Evolutionary conservation across 108 stramenopile species (phyloP), one percentile per base, ranked within the genome.

Genomic region (Fistulifera solaris): DNA sequence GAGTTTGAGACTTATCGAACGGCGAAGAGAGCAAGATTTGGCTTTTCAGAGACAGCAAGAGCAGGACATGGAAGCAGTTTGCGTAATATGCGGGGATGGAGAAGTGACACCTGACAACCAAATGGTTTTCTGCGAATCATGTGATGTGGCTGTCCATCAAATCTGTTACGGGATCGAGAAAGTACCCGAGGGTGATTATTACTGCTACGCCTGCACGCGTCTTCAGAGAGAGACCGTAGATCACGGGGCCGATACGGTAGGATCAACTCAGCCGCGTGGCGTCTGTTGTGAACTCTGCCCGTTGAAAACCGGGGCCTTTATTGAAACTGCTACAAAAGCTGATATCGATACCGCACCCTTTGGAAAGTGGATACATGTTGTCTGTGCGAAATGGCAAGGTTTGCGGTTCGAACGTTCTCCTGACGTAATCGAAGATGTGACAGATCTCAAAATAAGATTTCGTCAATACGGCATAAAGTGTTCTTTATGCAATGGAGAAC

Each of bases 71-170:
- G 79, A 93, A 55, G 91, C 91, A 6, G 83, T 85, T 21, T 93
- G 91, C 65, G 76, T 72, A 16, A 79, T 93, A 27, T 93, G 91
- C 58, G 62, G 68, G 31, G 91, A 93, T 63, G 91, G 91, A 16
- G 91, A 93, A 64, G 85, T 88, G 15, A 82, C 82, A 0, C 80
- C 77, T 8, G 82, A 93, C 10, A 94, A 94, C 56, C 87, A 88
- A 65, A 94, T 94, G 56, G 58, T 94, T 1, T 94, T 94, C 59
- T 94, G 93, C 44, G 93, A 94, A 40, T 67, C 83, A 10, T 94
- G 93, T 63, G 80, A 94, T 67, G 84, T 87, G 0, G 76, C 88
- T 17, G 80, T 94, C 23, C 93, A 94, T 46, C 93, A 94, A 65
- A 47, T 61, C 11, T 94, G 93, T 61, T 94, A 94, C 65, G 88